Evolutionary conservation across 1,139 yeast genomes (phyloP).

Genomic region (Taphrina pruni): DNA sequence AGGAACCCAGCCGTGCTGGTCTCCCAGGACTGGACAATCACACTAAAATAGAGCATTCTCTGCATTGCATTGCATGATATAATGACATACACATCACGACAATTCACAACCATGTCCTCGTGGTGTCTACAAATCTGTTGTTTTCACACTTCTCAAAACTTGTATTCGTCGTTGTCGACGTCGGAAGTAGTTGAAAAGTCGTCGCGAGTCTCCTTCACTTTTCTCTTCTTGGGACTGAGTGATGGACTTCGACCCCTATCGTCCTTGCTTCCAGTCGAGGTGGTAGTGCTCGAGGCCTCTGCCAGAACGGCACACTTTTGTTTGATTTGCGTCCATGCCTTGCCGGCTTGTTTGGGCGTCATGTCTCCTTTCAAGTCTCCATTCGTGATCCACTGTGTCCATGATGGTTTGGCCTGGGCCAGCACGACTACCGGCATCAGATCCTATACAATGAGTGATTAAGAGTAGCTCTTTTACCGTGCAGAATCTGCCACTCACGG

Average conservation of each 20-base stretch:
- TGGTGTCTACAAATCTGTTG: neutral
- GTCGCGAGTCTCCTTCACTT: neutral
- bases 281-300: no score
- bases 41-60: conserved; percentile 10
- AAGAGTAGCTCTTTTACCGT: neutral
- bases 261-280: neutral
- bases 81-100: neutral
- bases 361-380: neutral
- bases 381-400: neutral
- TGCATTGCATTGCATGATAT: neutral
- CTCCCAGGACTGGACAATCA: conserved; percentile 58
- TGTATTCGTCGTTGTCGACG: neutral
- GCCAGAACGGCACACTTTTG: neutral
- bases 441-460: neutral
- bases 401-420: neutral
- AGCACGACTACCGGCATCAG: neutral
- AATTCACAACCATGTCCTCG: neutral
- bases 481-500: neutral
- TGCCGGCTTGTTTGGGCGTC: conserved; percentile 1
- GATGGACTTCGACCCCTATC: neutral
- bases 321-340: conserved; percentile 7
- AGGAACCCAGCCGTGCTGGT: conserved; percentile 63
- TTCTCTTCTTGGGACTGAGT: conserved; percentile 3
- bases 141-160: no score
- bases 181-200: neutral